These are phyloP conservation scores for Fomitopsis palustris DNA, from an alignment of 1,284 basidiomycete species.

Conservation along the genomic window DNA sequence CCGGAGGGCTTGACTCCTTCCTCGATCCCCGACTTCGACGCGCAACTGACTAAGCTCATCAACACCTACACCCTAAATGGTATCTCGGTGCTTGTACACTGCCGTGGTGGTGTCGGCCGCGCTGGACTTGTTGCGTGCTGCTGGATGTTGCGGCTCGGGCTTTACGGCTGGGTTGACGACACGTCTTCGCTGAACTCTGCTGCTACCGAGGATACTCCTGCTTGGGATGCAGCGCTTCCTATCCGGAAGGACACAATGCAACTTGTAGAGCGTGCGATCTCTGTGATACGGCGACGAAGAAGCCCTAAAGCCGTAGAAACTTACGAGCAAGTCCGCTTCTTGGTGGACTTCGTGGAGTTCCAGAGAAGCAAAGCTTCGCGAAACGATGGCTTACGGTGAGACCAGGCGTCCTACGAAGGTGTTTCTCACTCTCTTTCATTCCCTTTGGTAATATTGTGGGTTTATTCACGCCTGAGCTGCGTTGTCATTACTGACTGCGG, in stretches of 20 bases:
- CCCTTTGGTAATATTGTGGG: no score
- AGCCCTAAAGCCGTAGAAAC: constrained; percentile 90
- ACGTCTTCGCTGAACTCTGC: constrained; percentile 1
- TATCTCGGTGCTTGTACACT: constrained; percentile 81
- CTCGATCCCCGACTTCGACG: constrained; percentile 62
- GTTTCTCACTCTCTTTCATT: no score
- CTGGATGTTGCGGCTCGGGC: constrained; percentile 91
- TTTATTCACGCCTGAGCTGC: no score
- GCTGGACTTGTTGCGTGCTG: constrained; percentile 91
- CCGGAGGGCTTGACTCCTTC: constrained; percentile 89
- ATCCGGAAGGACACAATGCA: constrained; percentile 49
- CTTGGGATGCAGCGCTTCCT: background rate
- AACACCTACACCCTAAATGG: constrained; percentile 76
- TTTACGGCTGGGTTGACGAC: constrained; percentile 64
- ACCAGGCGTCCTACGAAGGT: constrained; percentile 13
- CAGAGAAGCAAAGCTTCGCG: constrained; percentile 33
- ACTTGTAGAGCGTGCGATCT: constrained; percentile 73
- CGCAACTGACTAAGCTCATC: constrained; percentile 69
- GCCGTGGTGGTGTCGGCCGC: constrained; percentile 92
- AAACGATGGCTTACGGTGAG: background rate
- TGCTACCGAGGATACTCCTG: constrained; percentile 5
- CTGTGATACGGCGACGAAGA: constrained; percentile 69
- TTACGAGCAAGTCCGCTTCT: constrained; percentile 86
- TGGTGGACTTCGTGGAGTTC: constrained; percentile 77
- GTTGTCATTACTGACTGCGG: no score